phyloP scores from a whole-genome alignment of 495 filamentous ascomycete genomes.

The Neurospora discreta region DNA sequence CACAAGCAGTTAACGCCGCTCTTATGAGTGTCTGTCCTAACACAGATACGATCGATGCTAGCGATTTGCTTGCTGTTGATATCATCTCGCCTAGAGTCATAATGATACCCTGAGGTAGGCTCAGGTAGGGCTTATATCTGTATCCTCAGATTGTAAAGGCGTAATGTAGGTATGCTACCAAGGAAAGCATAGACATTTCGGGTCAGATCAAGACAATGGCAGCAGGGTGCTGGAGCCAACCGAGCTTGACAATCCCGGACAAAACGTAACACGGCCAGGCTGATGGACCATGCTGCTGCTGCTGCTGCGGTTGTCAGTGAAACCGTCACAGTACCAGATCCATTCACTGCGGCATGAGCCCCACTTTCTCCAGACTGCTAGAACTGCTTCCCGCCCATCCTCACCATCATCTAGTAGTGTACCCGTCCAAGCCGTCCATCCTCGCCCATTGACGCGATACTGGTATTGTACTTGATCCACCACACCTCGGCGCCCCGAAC shows the following conservation, averaged over 20 bases:
- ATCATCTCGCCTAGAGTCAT: neutral
- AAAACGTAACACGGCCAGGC: neutral
- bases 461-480: neutral
- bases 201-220: neutral
- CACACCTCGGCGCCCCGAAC: neutral
- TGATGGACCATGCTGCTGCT: neutral
- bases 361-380: neutral
- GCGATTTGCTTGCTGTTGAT: neutral
- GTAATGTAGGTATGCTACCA: neutral
- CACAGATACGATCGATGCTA: neutral
- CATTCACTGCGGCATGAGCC: neutral
- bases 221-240: neutral
- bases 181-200: neutral
- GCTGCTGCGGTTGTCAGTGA: neutral
- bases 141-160: neutral
- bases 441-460: neutral
- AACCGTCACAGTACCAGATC: neutral
- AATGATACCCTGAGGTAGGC: neutral
- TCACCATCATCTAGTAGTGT: neutral
- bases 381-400: neutral
- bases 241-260: neutral
- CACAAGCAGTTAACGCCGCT: neutral
- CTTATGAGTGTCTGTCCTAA: neutral
- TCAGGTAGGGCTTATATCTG: neutral
- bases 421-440: neutral